Evolutionary conservation across 257 asterid species (phyloP).

Genomic region (Fraxinus quadrangulata): DNA sequence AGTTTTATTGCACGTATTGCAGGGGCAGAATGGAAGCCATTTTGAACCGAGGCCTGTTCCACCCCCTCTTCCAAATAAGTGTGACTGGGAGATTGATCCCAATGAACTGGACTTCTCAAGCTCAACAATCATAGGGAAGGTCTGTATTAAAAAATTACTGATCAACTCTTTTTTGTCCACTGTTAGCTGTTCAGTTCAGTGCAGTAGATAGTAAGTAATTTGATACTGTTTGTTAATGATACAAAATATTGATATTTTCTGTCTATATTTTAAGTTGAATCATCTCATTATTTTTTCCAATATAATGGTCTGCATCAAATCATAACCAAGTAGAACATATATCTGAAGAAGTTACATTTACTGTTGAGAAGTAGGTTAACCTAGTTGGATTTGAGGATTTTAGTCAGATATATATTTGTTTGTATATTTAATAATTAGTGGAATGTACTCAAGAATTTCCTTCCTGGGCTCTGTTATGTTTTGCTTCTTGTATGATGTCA

Average conservation of each 20-base stretch:
- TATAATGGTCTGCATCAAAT: background rate
- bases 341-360: background rate
- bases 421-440: background rate
- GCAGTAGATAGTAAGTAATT: constrained; percentile 1
- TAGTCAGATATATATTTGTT: background rate
- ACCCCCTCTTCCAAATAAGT: constrained; percentile 93
- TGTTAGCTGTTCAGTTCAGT: constrained; percentile 17
- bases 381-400: constrained; percentile 14
- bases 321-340: constrained; percentile 12
- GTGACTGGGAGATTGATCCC: constrained; percentile 99
- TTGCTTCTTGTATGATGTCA: background rate
- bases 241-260: background rate
- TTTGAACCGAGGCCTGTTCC: constrained; percentile 89
- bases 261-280: constrained; percentile 16
- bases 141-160: constrained; percentile 30
- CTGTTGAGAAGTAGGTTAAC: constrained; percentile 11
- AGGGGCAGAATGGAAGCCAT: constrained; percentile 99
- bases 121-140: constrained; percentile 82
- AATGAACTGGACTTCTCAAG: constrained; percentile 82
- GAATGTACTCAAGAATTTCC: constrained; percentile 5
- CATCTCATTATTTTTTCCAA: background rate
- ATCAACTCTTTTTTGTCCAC: constrained; percentile 8
- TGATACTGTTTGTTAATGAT: constrained; percentile 12
- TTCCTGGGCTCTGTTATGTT: background rate
- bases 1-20: constrained; percentile 30